Percentiles rank a stretch among this genome's conserved stretches.
phyloP scores from a whole-genome alignment of 108 stramenopile species.

The Aurantiochytrium sp. region DNA sequence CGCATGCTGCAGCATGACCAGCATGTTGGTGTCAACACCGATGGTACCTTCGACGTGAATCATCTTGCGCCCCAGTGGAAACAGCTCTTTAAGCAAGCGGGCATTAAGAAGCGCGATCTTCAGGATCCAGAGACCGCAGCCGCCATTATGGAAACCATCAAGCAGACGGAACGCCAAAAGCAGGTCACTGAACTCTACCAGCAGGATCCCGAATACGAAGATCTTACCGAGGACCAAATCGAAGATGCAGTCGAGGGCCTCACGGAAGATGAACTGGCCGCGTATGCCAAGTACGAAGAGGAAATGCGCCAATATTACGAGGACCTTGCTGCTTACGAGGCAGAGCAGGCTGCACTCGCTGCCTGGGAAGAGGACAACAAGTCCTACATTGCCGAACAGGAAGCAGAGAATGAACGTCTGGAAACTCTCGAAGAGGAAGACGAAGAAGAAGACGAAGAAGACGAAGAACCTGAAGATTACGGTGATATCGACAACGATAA shows the following conservation, averaged over 20 bases:
- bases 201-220: not conserved
- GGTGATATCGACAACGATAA: not conserved
- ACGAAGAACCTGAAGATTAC: not conserved
- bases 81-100: not conserved
- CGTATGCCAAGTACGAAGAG: not conserved
- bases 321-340: conserved; percentile 17
- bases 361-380: conserved; percentile 11
- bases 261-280: not conserved
- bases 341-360: not conserved
- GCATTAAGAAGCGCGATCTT: not conserved
- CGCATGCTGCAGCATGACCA: conserved; percentile 6
- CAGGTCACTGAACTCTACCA: not conserved
- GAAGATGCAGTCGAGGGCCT: not conserved
- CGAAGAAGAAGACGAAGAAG: not conserved
- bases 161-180: not conserved
- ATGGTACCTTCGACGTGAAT: not conserved
- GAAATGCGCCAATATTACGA: not conserved
- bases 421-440: not conserved
- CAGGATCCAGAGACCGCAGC: not conserved
- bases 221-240: not conserved
- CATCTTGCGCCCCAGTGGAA: not conserved
- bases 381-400: not conserved
- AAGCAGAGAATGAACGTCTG: not conserved
- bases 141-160: not conserved
- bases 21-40: conserved; percentile 3